Base-by-base conservation (phyloP, 108 stramenopile species). In the Seminavis robusta region DNA sequence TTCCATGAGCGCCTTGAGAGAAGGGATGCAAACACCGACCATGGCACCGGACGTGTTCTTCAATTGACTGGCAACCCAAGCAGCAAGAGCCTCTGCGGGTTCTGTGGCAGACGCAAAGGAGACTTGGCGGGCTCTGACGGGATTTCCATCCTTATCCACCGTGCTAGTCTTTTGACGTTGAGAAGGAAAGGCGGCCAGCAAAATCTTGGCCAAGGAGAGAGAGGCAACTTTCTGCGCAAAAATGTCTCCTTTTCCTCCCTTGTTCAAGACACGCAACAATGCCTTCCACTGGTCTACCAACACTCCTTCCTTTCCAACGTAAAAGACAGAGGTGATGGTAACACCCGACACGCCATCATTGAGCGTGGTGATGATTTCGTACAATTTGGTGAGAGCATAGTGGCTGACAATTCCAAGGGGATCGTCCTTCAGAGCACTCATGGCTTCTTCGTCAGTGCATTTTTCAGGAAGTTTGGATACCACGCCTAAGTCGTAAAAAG, bases 261-360 rank as follows among this genome's bases (percentile, higher is more conserved):
- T 91, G 67, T 86, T 85, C 19, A 91, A 61, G 39, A 87, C 72
- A 44, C 90, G 83, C 46, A 91, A 53, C 0, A 91, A 67, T 8
- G 80, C 77, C 74, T 91, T 91, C 90, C 90, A 91, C 41, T 91
- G 90, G 37, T 91, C 90, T 8, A 91, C 81, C 46, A 91, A 56
- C 26, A 79, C 59, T n/a, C 90, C 85, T 53, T 88, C 84, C 74
- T 78, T 74, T 40, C 88, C 84, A 23, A 84, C 83, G 37, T 91
- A 91, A 65, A 91, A 91, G 37, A 91, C 90, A 34, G 80, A 73
- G 0, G 79, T 59, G 33, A 91, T 71, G 1, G 84, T 73, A 23
- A 91, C 90, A 25, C 77, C 83, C 36, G 77, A 78, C 3, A 69
- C 77, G 8, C 80, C 78, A 49, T 52, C 61, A 4, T 51, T 39